These are phyloP conservation scores for Amesomyces nigricolor DNA, from an alignment of 2,329 filamentous ascomycete species.

Conservation along the genomic window DNA sequence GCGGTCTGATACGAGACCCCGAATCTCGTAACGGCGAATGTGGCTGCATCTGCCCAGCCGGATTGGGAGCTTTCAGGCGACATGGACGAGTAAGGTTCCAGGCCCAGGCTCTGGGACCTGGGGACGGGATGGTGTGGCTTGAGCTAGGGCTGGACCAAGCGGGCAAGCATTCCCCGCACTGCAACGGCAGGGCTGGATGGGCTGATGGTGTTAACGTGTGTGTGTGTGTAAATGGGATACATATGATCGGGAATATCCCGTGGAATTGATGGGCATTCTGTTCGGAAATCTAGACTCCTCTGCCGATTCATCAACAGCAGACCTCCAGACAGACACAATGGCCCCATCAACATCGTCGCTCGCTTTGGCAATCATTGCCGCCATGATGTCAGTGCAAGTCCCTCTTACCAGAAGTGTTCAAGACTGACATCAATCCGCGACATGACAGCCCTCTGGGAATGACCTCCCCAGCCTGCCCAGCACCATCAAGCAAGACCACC, in stretches of 20 bases:
- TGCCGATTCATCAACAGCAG: background rate
- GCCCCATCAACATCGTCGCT: background rate
- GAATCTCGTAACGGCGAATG: background rate
- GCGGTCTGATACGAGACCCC: slow-evolving; percentile 3
- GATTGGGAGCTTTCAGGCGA: background rate
- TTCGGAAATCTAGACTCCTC: background rate
- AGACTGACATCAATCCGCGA: background rate
- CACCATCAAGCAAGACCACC: background rate
- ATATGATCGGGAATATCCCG: too few species aligned
- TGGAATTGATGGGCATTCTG: too few species aligned
- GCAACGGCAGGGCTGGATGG: too few species aligned
- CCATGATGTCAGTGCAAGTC: slow-evolving; percentile 4
- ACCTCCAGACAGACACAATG: background rate
- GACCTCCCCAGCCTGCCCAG: slow-evolving; percentile 7
- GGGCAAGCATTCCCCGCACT: too few species aligned
- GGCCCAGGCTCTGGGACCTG: background rate
- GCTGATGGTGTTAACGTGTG: too few species aligned
- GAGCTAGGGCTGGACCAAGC: too few species aligned
- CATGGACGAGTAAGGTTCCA: slow-evolving; percentile 6
- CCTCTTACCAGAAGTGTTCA: background rate
- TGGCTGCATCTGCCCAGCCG: slow-evolving; percentile 9
- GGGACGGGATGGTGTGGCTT: too few species aligned
- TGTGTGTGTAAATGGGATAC: too few species aligned
- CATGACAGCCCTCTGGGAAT: slow-evolving; percentile 6
- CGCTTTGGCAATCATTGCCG: background rate